Evolutionary conservation across 2,329 filamentous ascomycete species (phyloP), one percentile per base, ranked within the genome.

Genomic region (Diplodia intermedia): DNA sequence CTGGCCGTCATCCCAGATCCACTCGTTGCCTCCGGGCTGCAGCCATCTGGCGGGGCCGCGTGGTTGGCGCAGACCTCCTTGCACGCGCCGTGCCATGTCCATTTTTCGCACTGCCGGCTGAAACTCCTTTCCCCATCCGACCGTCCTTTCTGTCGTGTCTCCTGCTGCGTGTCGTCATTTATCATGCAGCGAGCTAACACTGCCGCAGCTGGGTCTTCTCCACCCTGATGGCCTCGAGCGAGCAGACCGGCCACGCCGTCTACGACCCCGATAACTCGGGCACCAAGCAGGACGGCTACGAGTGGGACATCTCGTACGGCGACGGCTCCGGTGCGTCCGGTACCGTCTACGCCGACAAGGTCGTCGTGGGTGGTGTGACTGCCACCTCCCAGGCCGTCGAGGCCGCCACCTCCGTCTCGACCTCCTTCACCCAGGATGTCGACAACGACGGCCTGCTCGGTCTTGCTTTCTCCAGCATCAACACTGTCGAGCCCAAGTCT

Each of bases 261-360:
- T 92, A 92, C 78, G 80, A 82, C 53, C 86, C 86, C 6, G 82
- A 83, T 29, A 76, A 68, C 5, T 83, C 81, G 2, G 79, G 79
- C 55, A 83, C 82, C 71, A 75, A 81, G 54, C 72, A 87, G 62
- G 70, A 69, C 1, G 86, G 85, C 33, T 79, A 82, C 70, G 82
- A 77, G 23, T 91, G 89, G 88, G 76, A 78, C 7, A 89, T 91
- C 40, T 49, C 75, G n/a, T 92, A 92, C 72, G 89, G 88, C 29
- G 90, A 92, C 71, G 87, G 87, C n/a, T 87, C 86, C 55, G 83
- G 82, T 53, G 90, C 90, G 23, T 82, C 78, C 53, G 90, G 90
- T 53, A 84, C 84, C 56, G 89, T 92, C 67, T 91, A 89, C 78
- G 83, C 82, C 38, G 90, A 92, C 76, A 86, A 82, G 57, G 89